phyloP scores from a whole-genome alignment of 129 eudicot species.

The Glebionis coronaria region DNA sequence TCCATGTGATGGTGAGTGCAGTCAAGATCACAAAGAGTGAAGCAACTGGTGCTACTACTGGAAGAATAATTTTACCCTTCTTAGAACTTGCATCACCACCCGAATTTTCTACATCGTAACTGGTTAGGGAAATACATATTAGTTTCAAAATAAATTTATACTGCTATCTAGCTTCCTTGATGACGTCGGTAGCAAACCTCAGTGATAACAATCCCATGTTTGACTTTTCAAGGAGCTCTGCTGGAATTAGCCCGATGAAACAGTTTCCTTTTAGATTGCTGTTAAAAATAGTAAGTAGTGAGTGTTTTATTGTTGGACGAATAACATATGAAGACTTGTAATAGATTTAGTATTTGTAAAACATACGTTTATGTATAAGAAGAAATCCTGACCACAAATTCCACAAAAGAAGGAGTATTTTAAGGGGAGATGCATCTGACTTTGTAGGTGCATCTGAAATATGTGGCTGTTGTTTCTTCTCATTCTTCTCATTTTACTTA shows the following conservation, averaged over 20 bases:
- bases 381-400: no score
- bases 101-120: not conserved
- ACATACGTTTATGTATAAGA: no score
- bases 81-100: conserved; percentile 9
- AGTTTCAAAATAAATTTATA: not conserved
- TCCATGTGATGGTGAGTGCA: conserved; percentile 11
- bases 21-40: conserved; percentile 13
- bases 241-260: conserved; percentile 40
- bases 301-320: no score
- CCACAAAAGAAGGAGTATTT: no score
- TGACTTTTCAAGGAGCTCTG: conserved; percentile 1
- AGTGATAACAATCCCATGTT: not conserved
- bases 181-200: not conserved
- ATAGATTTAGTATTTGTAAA: no score
- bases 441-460: no score
- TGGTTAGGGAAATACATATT: not conserved
- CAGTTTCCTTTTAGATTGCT: conserved; percentile 45
- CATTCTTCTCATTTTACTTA: no score
- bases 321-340: no score
- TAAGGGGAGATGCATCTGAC: no score
- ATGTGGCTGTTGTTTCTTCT: no score
- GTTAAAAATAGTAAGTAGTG: not conserved
- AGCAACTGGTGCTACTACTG: conserved; percentile 23
- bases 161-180: not conserved
- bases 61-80: conserved; percentile 12